A percentile compares a stretch with the other conserved stretches of the same genome.
These are phyloP conservation scores for Angomonas desouzai DNA, from an alignment of 208 protist species.

Conservation along the genomic window DNA sequence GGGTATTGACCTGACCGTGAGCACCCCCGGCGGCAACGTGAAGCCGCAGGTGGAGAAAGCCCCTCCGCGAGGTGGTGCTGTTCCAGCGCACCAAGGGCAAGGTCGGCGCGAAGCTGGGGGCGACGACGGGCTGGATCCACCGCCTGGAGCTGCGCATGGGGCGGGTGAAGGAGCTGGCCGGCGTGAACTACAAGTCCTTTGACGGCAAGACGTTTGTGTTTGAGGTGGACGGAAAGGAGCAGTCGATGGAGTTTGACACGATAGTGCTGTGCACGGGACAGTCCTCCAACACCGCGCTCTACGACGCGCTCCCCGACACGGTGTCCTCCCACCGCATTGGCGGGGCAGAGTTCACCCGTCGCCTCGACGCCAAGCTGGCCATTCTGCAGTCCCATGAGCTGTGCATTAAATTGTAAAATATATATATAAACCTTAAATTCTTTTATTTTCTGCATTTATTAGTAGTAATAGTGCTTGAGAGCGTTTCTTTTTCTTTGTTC, in stretches of 20 bases:
- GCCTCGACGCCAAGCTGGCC: constrained; percentile 76
- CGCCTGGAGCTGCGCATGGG: constrained; percentile 74
- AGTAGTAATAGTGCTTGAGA: too few relatives aligned
- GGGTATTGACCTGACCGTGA: constrained; percentile 43
- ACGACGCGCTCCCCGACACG: constrained; percentile 13
- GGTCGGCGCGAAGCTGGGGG: constrained; percentile 65
- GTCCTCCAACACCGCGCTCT: constrained; percentile 34
- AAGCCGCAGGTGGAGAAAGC: constrained; percentile 16
- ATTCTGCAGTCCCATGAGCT: constrained; percentile 65
- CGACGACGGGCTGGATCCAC: constrained; percentile 91
- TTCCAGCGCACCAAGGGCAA: constrained; percentile 83
- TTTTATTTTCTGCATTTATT: too few relatives aligned
- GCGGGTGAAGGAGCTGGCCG: constrained; percentile 65
- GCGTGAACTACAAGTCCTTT: constrained; percentile 75
- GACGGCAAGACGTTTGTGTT: constrained; percentile 71
- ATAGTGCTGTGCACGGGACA: constrained; percentile 90
- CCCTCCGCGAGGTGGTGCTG: constrained; percentile 43
- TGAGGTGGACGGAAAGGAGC: constrained; percentile 27
- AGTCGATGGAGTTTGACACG: constrained; percentile 58
- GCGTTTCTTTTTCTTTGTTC: constrained; percentile 10
- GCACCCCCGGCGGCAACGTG: constrained; percentile 37
- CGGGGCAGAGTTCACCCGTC: constrained; percentile 58
- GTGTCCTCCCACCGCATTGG: constrained; percentile 34
- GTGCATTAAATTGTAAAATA: constrained; percentile 38
- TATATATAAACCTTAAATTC: too few relatives aligned